phyloP scores from a whole-genome alignment of 2,329 filamentous ascomycete genomes.

The Beauveria caledonica region DNA sequence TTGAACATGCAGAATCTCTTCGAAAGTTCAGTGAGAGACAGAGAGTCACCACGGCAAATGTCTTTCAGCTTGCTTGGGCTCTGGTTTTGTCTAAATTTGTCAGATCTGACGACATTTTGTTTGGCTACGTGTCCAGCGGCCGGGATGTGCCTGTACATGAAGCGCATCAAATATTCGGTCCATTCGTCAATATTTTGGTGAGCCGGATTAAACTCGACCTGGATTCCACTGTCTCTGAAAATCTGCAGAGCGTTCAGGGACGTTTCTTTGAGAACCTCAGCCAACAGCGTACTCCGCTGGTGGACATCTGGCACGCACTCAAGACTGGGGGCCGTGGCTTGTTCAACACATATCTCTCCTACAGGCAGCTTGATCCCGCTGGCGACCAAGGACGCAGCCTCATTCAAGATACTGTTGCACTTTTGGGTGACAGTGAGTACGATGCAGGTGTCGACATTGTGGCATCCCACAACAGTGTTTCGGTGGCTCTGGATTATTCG shows the following conservation, averaged over 20 bases:
- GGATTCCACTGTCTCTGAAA: not conserved
- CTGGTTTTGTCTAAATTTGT: conserved; percentile 11
- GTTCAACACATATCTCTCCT: not conserved
- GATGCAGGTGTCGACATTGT: not conserved
- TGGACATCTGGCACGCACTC: not conserved
- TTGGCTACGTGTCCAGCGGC: conserved; percentile 13
- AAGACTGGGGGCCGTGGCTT: not conserved
- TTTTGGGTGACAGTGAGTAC: not conserved
- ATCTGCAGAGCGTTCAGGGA: not conserved
- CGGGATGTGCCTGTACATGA: conserved; percentile 13
- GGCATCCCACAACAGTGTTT: not conserved
- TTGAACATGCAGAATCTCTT: not conserved
- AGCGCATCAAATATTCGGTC: not conserved
- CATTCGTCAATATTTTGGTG: not conserved
- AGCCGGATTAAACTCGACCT: not conserved
- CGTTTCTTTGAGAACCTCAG: not conserved
- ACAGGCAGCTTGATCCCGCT: not conserved
- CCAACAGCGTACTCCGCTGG: not conserved
- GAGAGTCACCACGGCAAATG: conserved; percentile 8
- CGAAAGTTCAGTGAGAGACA: not conserved
- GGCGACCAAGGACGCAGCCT: not conserved
- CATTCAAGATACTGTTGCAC: not conserved
- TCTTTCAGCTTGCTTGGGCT: conserved; percentile 16
- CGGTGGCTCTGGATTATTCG: not conserved
- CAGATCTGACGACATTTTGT: conserved; percentile 11